phyloP scores from a whole-genome alignment of 768 basidiomycete species.

The Suillus tomentosus region DNA sequence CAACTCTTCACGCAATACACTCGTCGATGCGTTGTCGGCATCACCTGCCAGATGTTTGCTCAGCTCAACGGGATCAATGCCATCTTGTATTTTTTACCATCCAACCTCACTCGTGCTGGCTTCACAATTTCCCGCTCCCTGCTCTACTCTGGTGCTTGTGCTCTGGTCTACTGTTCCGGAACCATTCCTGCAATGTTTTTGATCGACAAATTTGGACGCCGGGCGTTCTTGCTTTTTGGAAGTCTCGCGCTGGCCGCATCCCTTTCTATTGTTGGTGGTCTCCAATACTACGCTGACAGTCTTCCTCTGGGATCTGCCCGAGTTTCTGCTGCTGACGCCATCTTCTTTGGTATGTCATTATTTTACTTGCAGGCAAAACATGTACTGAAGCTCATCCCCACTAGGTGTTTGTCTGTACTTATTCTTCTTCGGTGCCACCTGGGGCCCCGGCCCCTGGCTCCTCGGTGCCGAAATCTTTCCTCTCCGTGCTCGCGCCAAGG shows the following conservation, averaged over 20 bases:
- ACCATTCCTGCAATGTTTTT: conserved; percentile 55
- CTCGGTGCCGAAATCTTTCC: conserved; percentile 55
- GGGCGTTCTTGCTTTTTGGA: conserved; percentile 50
- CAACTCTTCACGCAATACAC: conserved; percentile 54
- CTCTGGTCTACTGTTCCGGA: conserved; percentile 49
- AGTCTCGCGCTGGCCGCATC: conserved; percentile 44
- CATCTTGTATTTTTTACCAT: conserved; percentile 59
- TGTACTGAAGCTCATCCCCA: conserved; percentile 8
- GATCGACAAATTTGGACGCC: conserved; percentile 55
- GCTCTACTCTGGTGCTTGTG: conserved; percentile 48
- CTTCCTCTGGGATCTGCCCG: conserved; percentile 37
- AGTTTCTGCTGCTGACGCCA: conserved; percentile 36
- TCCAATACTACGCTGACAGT: conserved; percentile 47
- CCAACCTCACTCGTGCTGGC: conserved; percentile 51
- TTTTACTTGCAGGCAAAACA: conserved; percentile 24
- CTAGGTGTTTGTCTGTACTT: conserved; percentile 54
- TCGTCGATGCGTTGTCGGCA: conserved; percentile 51
- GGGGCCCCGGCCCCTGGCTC: conserved; percentile 58
- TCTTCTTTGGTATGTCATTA: conserved; percentile 32
- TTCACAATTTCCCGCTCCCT: conserved; percentile 45
- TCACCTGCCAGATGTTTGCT: conserved; percentile 56
- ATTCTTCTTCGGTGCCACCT: conserved; percentile 58
- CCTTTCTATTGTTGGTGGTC: conserved; percentile 51
- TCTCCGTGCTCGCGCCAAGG: conserved; percentile 39
- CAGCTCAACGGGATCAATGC: conserved; percentile 61